A percentile compares a stretch with the other conserved stretches of the same genome.
Conservation (phyloP, 352 stramenopile genomes). For the Globisporangium cylindrosporum region DNA sequence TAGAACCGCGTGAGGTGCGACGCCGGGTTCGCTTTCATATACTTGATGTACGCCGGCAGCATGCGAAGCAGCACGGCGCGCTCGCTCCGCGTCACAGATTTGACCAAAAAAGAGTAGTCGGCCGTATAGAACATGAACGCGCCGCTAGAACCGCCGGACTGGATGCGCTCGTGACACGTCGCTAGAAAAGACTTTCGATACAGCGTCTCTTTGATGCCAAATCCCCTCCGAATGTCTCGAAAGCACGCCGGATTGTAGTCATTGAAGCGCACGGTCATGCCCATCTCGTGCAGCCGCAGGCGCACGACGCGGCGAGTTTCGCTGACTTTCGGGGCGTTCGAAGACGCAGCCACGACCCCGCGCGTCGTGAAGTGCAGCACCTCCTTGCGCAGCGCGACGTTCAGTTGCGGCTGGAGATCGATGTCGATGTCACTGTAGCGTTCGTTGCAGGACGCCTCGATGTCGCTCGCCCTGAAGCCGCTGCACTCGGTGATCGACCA, state of each 20-base stretch:
- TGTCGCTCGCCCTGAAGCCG: not conserved
- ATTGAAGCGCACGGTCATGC: constrained; percentile 78
- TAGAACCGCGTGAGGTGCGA: constrained; percentile 89
- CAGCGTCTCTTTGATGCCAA: constrained; percentile 67
- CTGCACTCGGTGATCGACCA: constrained; percentile 28
- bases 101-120: constrained; percentile 86
- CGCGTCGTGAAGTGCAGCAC: constrained; percentile 88
- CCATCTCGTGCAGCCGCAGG: constrained; percentile 75
- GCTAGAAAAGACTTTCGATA: constrained; percentile 78
- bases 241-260: constrained; percentile 76
- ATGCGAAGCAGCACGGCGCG: constrained; percentile 79
- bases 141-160: constrained; percentile 84
- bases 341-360: constrained; percentile 75
- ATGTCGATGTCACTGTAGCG: constrained; percentile 75
- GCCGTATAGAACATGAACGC: constrained; percentile 92
- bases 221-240: constrained; percentile 73
- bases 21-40: constrained; percentile 77
- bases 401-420: constrained; percentile 82
- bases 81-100: constrained; percentile 81
- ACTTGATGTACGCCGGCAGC: constrained; percentile 74
- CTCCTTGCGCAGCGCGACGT: constrained; percentile 83
- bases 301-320: constrained; percentile 55
- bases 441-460: constrained; percentile 31
- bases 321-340: constrained; percentile 53
- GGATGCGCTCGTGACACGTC: constrained; percentile 78